Percentiles rank a stretch among this genome's conserved stretches.
phyloP scores from a whole-genome alignment of 2,329 filamentous ascomycete species.

The Acrodontium crateriforme region DNA sequence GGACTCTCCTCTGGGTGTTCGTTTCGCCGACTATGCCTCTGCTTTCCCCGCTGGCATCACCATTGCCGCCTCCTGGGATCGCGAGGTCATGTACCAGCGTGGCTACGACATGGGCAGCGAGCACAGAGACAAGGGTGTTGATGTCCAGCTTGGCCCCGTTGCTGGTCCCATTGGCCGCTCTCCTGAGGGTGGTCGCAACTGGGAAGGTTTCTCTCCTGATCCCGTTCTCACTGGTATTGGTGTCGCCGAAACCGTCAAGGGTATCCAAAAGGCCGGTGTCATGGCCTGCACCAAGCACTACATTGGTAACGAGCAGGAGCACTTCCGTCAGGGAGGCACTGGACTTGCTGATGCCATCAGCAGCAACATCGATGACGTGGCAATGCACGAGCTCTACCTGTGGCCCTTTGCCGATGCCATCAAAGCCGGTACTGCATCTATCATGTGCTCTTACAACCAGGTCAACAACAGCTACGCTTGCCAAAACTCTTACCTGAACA shows the following conservation, averaged over 20 bases:
- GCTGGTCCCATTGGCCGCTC: constrained; percentile 58
- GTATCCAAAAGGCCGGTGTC: constrained; percentile 69
- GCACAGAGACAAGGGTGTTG: constrained; percentile 60
- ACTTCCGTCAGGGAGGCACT: constrained; percentile 46
- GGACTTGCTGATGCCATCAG: constrained; percentile 49
- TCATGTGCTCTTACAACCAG: constrained; percentile 57
- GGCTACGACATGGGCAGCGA: constrained; percentile 64
- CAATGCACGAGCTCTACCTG: constrained; percentile 33
- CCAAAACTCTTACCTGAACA: constrained; percentile 64
- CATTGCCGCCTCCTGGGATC: constrained; percentile 71
- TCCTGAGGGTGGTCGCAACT: constrained; percentile 9
- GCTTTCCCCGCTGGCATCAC: constrained; percentile 70
- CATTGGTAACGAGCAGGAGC: constrained; percentile 60
- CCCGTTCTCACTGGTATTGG: constrained; percentile 61
- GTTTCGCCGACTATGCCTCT: constrained; percentile 64
- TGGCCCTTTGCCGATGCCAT: constrained; percentile 38
- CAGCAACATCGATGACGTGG: constrained; percentile 49
- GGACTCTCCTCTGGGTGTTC: constrained; percentile 70
- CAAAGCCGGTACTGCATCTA: constrained; percentile 34
- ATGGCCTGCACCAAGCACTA: constrained; percentile 75
- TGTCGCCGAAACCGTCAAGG: constrained; percentile 58
- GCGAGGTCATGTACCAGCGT: constrained; percentile 52
- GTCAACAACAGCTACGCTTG: constrained; percentile 70
- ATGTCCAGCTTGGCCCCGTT: constrained; percentile 63
- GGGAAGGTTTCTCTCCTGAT: constrained; percentile 56